Evolutionary conservation across 1,284 basidiomycete genomes (phyloP).

Genomic region (Phenoliferia sp.): DNA sequence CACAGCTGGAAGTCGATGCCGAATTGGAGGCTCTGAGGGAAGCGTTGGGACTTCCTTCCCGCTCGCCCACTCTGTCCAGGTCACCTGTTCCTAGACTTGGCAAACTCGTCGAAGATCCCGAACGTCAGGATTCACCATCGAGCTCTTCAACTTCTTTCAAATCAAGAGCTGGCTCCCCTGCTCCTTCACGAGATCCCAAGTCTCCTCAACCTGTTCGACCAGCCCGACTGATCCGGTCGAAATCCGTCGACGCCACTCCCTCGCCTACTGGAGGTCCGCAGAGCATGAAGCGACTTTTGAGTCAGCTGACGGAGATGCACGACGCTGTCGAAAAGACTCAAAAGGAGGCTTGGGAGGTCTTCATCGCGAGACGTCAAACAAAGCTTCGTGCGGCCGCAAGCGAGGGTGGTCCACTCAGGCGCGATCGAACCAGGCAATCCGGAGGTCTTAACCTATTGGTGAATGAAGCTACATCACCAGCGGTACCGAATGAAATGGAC

Average conservation of each 20-base stretch:
- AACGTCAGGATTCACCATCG: background rate
- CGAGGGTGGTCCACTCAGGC: slow-evolving; percentile 36
- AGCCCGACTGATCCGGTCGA: background rate
- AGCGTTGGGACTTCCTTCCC: slow-evolving; percentile 29
- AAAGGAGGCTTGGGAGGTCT: slow-evolving; percentile 80
- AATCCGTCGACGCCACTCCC: slow-evolving; percentile 6
- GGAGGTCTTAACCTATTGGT: background rate
- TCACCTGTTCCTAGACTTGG: background rate
- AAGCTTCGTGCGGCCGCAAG: slow-evolving; percentile 40
- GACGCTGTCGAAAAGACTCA: slow-evolving; percentile 71
- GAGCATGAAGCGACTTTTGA: slow-evolving; percentile 69
- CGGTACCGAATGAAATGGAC: slow-evolving; percentile 42
- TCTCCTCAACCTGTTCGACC: background rate
- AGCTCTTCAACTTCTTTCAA: slow-evolving; percentile 6
- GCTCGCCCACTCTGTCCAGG: background rate
- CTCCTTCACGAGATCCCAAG: slow-evolving; percentile 7
- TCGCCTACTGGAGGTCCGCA: slow-evolving; percentile 49
- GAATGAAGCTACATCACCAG: background rate
- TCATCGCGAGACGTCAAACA: slow-evolving; percentile 60
- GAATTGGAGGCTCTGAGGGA: slow-evolving; percentile 30
- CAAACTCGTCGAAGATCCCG: background rate
- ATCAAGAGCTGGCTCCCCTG: slow-evolving; percentile 14
- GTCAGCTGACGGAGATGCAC: slow-evolving; percentile 79
- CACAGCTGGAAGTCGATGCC: slow-evolving; percentile 23
- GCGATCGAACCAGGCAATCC: background rate